Base-by-base conservation (phyloP, 2,329 filamentous ascomycete genomes). In the Diatrype stigma region DNA sequence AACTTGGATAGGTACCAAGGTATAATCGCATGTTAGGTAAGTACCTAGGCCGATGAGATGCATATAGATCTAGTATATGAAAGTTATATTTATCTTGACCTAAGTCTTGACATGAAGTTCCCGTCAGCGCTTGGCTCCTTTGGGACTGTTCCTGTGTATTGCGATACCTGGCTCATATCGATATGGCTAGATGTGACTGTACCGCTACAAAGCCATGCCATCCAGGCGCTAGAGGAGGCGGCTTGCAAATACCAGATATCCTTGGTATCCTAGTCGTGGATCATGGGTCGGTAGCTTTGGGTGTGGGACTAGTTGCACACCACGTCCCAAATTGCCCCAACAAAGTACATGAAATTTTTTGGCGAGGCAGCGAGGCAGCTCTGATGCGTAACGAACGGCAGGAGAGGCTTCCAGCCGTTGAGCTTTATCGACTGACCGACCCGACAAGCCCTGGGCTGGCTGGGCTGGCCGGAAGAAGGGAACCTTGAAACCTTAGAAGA, bases 261-360 rank as follows among this genome's bases (percentile, higher is more conserved):
- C 52, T 21, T 51, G 2, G 10, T 3, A 44, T 44, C 51, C 52
- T 21, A 50, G 22, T 46, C 40, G 51, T 47, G 57, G 54, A 48
- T 47, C 48, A 51, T 28, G 30, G 42, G 47, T 28, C 16, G 32
- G 38, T 44, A 54, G 50, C 45, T 53, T 38, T 47, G 57, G 45
- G 61, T 56, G 56, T 50, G 53, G 54, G 59, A 60, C 56, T 57
- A 59, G 58, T 61, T 54, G 60, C 54, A 71, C 71, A 71, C 70
- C 74, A 72, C 66, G 16, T 12, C 37, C 72, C 66, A 70, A 69
- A 68, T 67, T 68, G 70, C 60, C 65, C 66, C 66, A 67, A 68
- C 65, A 67, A 68, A 61, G 64, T 42, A 26, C 19, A 28, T 42
- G 21, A 16, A 26, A 42, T 23, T 42, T 17, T 42, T 42, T 6